Percentiles rank a stretch among this genome's conserved stretches.
These are phyloP conservation scores for Colletotrichum limetticola DNA, from an alignment of 2,329 filamentous ascomycete genomes.

Conservation along the genomic window DNA sequence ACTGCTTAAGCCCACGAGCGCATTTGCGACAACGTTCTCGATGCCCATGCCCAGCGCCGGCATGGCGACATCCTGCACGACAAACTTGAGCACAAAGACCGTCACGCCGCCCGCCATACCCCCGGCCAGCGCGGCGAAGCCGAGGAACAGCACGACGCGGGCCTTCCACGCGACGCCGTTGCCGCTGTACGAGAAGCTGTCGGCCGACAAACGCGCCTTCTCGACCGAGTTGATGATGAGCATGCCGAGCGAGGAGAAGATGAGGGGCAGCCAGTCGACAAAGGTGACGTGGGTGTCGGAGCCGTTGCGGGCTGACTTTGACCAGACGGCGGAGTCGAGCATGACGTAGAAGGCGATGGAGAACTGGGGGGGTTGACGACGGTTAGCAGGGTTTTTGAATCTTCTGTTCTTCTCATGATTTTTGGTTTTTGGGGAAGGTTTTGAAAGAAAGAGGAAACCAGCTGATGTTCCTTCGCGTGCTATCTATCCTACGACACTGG, in stretches of 20 bases:
- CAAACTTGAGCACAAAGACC: conserved; percentile 73
- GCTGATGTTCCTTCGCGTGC: background rate
- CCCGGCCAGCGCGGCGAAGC: conserved; percentile 72
- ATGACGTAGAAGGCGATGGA: conserved; percentile 76
- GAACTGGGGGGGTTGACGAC: conserved; percentile 58
- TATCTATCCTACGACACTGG: background rate
- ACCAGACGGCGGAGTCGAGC: conserved; percentile 76
- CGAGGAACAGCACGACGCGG: conserved; percentile 73
- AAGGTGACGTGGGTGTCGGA: conserved; percentile 73
- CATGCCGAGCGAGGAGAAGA: conserved; percentile 75
- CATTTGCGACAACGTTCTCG: conserved; percentile 75
- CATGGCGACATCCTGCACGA: conserved; percentile 67
- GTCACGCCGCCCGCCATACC: conserved; percentile 77
- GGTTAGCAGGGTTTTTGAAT: background rate
- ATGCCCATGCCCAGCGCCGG: conserved; percentile 74
- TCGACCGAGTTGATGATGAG: conserved; percentile 78
- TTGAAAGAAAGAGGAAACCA: background rate
- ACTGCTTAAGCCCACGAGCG: conserved; percentile 69
- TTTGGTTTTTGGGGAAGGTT: background rate
- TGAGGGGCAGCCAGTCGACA: conserved; percentile 76
- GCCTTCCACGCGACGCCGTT: conserved; percentile 76
- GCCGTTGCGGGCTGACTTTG: conserved; percentile 68
- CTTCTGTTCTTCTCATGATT: background rate
- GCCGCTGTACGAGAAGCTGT: conserved; percentile 72
- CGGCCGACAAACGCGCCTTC: conserved; percentile 71